Evolutionary conservation across 2,329 filamentous ascomycete genomes (phyloP).

Genomic region (Paraphoma chrysanthemicola): DNA sequence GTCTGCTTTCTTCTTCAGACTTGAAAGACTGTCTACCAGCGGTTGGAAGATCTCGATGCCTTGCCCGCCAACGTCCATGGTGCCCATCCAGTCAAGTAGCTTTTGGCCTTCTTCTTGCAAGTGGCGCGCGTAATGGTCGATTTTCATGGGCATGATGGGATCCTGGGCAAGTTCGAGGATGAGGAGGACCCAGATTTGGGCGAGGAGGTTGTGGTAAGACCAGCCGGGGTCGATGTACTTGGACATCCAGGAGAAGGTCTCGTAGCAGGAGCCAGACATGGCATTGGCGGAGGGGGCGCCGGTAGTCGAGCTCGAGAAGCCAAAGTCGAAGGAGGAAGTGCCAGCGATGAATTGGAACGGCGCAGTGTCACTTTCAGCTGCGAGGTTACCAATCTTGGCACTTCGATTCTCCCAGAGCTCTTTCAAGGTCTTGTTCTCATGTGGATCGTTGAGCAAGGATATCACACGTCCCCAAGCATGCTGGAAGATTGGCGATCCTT

Average conservation of each 20-base stretch:
- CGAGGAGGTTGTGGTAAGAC: conserved; percentile 78
- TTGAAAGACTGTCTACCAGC: conserved; percentile 68
- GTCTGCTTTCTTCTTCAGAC: conserved; percentile 66
- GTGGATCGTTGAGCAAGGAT: conserved; percentile 76
- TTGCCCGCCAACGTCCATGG: conserved; percentile 50
- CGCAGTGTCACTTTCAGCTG: conserved; percentile 81
- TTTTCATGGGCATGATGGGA: conserved; percentile 81
- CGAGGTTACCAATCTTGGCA: conserved; percentile 69
- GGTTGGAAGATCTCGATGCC: conserved; percentile 62
- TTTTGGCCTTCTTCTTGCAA: conserved; percentile 71
- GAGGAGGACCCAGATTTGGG: conserved; percentile 80
- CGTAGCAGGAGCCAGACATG: conserved; percentile 85
- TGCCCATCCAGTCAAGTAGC: conserved; percentile 69
- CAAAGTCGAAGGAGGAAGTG: conserved; percentile 84
- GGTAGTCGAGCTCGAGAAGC: conserved; percentile 66
- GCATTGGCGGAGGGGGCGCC: conserved; percentile 55
- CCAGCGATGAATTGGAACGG: conserved; percentile 92
- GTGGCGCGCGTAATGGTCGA: conserved; percentile 73
- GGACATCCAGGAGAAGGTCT: conserved; percentile 87
- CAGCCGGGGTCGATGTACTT: conserved; percentile 83
- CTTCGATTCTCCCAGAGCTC: conserved; percentile 76
- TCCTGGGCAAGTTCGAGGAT: conserved; percentile 84
- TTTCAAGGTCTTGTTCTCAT: conserved; percentile 72
- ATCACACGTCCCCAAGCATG: conserved; percentile 76
- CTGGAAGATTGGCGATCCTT: conserved; percentile 81